These are phyloP conservation scores for Nicotiana attenuata DNA, from an alignment of 257 asterid genomes.

Conservation along the genomic window DNA sequence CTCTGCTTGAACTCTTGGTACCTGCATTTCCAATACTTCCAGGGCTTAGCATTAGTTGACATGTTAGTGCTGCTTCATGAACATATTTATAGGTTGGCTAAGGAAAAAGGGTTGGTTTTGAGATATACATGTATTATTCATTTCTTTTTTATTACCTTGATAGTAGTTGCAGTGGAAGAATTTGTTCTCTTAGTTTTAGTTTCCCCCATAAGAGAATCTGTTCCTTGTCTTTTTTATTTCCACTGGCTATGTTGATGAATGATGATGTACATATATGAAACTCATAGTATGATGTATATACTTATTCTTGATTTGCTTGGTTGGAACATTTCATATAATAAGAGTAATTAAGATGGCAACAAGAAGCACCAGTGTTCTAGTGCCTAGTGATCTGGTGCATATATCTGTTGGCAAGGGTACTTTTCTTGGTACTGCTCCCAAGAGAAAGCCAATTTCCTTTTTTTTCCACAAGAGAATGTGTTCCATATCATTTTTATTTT, in stretches of 20 bases:
- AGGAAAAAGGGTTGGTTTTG: neutral
- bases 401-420: too few relatives aligned
- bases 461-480: too few relatives aligned
- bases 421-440: too few relatives aligned
- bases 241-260: neutral
- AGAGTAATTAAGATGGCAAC: too few relatives aligned
- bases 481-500: too few relatives aligned
- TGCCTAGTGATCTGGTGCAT: too few relatives aligned
- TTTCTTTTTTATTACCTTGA: neutral
- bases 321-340: too few relatives aligned
- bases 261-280: neutral
- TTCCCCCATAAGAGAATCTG: neutral
- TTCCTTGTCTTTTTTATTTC: neutral
- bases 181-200: neutral
- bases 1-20: neutral
- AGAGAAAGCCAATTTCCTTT: too few relatives aligned
- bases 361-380: too few relatives aligned
- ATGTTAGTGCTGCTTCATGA: neutral
- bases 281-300: neutral
- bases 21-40: neutral
- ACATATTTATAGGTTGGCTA: neutral
- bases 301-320: too few relatives aligned
- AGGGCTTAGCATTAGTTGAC: neutral
- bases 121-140: neutral
- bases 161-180: neutral